Evolutionary conservation across 83 land plant species (phyloP), one percentile per base, ranked within the genome.

Genomic region (Diphasiastrum complanatum): DNA sequence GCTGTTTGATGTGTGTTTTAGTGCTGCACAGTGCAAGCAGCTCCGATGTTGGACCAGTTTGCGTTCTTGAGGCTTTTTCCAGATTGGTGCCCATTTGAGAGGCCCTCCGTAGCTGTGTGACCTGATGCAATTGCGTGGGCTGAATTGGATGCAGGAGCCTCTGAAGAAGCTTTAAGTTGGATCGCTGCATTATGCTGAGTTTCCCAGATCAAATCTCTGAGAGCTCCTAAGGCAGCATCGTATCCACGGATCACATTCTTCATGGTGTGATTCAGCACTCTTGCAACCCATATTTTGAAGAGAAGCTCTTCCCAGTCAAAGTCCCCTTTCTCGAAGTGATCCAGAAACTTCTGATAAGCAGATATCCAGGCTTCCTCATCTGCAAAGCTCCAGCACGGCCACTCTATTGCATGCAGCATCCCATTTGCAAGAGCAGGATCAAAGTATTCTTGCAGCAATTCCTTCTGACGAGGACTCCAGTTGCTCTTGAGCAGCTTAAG

Each of bases 221-320:
- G 31, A 0, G 47, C 43, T 0, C 58, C 69, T 12, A 66, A 29
- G 6, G 69, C 69, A 57, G 37, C 48, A 6, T 66, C 69, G 63
- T 66, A 66, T 1, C 69, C 69, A 2, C 69, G 69, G 29, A 66
- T 51, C 29, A 52, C 62, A 20, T 66, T 30, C 62, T 31, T 56
- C 30, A 66, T 16, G 2, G 69, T 66, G 47, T 66, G 69, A 33
- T 66, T 56, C 1, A 66, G 47, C 28, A 66, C 69, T 2, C 69
- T 37, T 3, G 46, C 45, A 0, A 66, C 69, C 69, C 69, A 66
- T 5, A 66, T 52, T 24, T 66, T 66, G 63, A 66, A 66, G 33
- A 66, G 69, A 1, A 66, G 67, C 66, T 66, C 69, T 40, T 66
- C 69, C 69, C 69, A 66, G 66, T 66, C 69, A 29, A 22, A 45